A percentile compares a stretch with the other conserved stretches of the same genome.
Evolutionary conservation across 2,329 filamentous ascomycete genomes (phyloP).

Genomic region (Westerdykella ornata): DNA sequence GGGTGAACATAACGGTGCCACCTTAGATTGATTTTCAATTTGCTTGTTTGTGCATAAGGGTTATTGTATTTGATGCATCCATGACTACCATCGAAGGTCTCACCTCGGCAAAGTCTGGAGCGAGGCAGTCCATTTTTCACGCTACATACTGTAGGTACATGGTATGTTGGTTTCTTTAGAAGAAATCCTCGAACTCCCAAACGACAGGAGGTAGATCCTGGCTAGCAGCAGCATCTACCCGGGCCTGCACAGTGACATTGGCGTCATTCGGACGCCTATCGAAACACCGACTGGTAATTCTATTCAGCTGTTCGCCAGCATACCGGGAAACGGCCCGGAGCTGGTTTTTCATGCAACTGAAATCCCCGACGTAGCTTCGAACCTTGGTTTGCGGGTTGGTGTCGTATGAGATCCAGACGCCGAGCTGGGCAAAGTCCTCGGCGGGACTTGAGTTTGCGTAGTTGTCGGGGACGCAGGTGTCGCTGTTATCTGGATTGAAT

Average conservation of each 20-base stretch:
- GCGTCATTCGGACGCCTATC: slow-evolving; percentile 4
- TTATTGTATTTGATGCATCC: no score
- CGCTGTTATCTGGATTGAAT: slow-evolving; percentile 5
- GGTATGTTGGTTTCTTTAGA: no score
- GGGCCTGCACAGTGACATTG: slow-evolving; percentile 1
- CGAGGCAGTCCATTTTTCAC: no score
- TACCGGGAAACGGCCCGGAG: slow-evolving; percentile 3
- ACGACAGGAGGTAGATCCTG: slow-evolving; percentile 1
- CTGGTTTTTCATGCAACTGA: slow-evolving; percentile 9
- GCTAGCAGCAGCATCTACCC: background rate
- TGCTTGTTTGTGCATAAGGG: no score
- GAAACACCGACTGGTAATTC: slow-evolving; percentile 3
- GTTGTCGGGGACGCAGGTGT: slow-evolving; percentile 8
- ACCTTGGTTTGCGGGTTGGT: slow-evolving; percentile 7
- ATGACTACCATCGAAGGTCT: no score
- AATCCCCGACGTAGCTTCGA: slow-evolving; percentile 3
- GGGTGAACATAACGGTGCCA: no score
- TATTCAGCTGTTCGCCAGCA: slow-evolving; percentile 3
- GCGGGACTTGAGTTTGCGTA: slow-evolving; percentile 7
- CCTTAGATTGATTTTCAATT: no score
- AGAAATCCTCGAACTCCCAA: slow-evolving; percentile 3
- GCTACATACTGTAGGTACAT: no score
- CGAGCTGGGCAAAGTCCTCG: slow-evolving; percentile 10
- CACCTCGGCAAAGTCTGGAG: no score
- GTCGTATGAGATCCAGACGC: slow-evolving; percentile 8